These are phyloP conservation scores for Fomitopsis serialis DNA, from an alignment of 768 basidiomycete genomes.

Conservation along the genomic window DNA sequence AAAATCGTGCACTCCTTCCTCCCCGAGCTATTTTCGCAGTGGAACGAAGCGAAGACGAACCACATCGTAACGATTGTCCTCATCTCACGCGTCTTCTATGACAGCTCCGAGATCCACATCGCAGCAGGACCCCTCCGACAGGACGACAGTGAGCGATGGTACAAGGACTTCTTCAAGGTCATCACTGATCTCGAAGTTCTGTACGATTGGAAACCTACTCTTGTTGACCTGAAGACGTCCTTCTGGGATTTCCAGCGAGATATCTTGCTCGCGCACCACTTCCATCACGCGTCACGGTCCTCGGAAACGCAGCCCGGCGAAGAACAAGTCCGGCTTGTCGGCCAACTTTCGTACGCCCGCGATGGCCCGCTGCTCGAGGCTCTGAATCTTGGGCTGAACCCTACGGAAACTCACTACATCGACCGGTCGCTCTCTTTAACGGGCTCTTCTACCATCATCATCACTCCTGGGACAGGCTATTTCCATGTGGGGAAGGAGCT, in stretches of 20 bases:
- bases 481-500: constrained; percentile 90
- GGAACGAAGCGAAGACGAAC: constrained; percentile 80
- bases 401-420: constrained; percentile 91
- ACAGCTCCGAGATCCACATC: constrained; percentile 70
- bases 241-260: constrained; percentile 90
- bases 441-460: constrained; percentile 74
- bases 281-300: constrained; percentile 57
- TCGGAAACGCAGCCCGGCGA: constrained; percentile 18
- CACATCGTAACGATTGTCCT: constrained; percentile 94
- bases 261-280: constrained; percentile 85
- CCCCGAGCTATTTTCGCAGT: constrained; percentile 80
- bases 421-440: constrained; percentile 92
- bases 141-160: constrained; percentile 75
- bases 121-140: constrained; percentile 76
- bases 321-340: constrained; percentile 64
- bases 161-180: constrained; percentile 96
- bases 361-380: constrained; percentile 96
- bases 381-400: constrained; percentile 87
- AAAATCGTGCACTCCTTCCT: constrained; percentile 98
- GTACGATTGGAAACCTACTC: constrained; percentile 81
- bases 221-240: constrained; percentile 82
- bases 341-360: constrained; percentile 79
- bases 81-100: constrained; percentile 89
- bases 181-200: constrained; percentile 89
- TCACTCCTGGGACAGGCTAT: constrained; percentile 92